phyloP scores from a whole-genome alignment of 805 yeast genomes.

The Ogataea methylovora region DNA sequence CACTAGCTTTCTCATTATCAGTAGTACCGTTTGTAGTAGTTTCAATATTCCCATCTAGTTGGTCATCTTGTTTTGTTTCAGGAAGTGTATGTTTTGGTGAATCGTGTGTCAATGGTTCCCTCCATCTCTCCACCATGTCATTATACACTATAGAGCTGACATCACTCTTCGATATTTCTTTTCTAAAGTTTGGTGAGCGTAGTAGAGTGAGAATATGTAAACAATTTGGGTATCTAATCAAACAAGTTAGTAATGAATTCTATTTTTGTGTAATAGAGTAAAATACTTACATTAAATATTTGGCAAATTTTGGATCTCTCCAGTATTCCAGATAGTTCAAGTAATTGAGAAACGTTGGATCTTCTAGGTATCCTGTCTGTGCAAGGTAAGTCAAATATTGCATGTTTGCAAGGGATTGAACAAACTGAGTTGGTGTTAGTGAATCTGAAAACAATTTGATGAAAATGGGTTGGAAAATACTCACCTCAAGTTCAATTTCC shows the following conservation, averaged over 20 bases:
- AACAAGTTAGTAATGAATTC: slow-evolving; percentile 3
- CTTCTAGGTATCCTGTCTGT: slow-evolving; percentile 70
- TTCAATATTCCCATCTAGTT: background rate
- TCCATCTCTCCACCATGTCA: slow-evolving; percentile 74
- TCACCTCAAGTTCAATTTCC: slow-evolving; percentile 56
- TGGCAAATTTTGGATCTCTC: slow-evolving; percentile 64
- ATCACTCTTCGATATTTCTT: slow-evolving; percentile 48
- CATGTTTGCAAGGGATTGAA: slow-evolving; percentile 84
- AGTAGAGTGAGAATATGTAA: slow-evolving; percentile 68
- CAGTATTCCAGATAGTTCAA: slow-evolving; percentile 80
- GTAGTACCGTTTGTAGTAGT: no score
- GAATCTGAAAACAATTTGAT: background rate
- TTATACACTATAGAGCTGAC: slow-evolving; percentile 54
- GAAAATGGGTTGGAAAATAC: background rate
- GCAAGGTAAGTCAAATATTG: slow-evolving; percentile 84
- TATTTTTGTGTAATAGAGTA: background rate
- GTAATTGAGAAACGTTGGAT: slow-evolving; percentile 66
- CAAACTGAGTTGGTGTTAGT: slow-evolving; percentile 41
- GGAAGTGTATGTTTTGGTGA: slow-evolving; percentile 2
- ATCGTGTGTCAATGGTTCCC: slow-evolving; percentile 22
- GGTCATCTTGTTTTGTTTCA: background rate
- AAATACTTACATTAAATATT: slow-evolving; percentile 45
- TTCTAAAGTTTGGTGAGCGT: slow-evolving; percentile 44
- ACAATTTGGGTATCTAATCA: slow-evolving; percentile 70
- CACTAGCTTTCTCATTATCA: no score